Base-by-base conservation (phyloP, 1,284 basidiomycete genomes). In the Naganishia cerealis region DNA sequence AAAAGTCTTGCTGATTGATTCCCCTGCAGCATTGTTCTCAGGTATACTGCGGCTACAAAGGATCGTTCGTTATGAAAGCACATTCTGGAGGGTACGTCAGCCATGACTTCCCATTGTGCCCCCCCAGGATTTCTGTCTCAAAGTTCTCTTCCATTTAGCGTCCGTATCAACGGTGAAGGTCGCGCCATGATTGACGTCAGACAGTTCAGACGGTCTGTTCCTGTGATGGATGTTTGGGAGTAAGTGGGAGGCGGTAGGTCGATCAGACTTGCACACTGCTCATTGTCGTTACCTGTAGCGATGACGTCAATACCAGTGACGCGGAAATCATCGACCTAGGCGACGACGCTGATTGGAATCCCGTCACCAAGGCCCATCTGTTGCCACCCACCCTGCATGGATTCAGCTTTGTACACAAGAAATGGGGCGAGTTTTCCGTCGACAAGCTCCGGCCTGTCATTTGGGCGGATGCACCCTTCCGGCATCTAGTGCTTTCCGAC, bases 101-200 rank as follows among this genome's bases (percentile, higher is more conserved):
- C 18, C 8, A 7, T 3, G 4, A 13, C 21, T 39, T n/a, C n/a
- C n/a, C 5, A 18, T 18, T 7, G 2, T 10, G n/a, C 16, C 6
- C n/a, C 38, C 21, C 12, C 21, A 6, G 24, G 18, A 21, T 18
- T 15, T 36, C 15, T 13, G 40, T 15, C 42, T 59, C 6, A 59
- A 26, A 29, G 2, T 16, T 42, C 18, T n/a, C 42, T 6, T 13
- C 18, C 46, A 9, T n/a, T 38, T 21, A 59, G 57, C 26, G 57
- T 59, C 6, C 59, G 59, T 24, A 10, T 62, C 48, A 50, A 50
- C 33, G 59, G 59, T 18, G 24, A 62, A 36, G 59, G 59, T 52
- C 29, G 59, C n/a, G 59, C 48, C 2, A 62, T 62, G 59, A 52
- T 62, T 21, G 59, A 62, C 21, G 59, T 62, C 46, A 50, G 59